These are phyloP conservation scores for Lodderomyces theae DNA, from an alignment of 1,139 yeast species.

Conservation along the genomic window DNA sequence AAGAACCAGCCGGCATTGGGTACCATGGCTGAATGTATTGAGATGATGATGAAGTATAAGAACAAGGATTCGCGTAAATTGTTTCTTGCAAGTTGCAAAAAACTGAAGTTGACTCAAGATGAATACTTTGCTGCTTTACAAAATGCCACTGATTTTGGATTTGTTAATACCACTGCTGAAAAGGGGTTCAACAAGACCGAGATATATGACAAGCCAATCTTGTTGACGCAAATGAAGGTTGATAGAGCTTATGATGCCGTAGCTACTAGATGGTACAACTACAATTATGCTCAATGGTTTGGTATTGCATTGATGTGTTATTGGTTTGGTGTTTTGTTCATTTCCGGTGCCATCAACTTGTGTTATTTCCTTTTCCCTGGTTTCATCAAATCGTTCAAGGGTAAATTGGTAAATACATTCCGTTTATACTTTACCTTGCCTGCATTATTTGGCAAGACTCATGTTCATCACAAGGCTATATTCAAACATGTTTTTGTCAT, in stretches of 20 bases:
- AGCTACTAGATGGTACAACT: conserved; percentile 38
- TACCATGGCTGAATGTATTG: conserved; percentile 36
- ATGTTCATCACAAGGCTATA: conserved; percentile 35
- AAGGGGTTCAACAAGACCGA: conserved; percentile 26
- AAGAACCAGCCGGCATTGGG: conserved; percentile 40
- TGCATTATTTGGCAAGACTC: conserved; percentile 42
- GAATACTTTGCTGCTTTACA: conserved; percentile 30
- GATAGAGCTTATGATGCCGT: conserved; percentile 36
- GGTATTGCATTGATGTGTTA: conserved; percentile 49
- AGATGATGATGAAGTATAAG: conserved; percentile 20
- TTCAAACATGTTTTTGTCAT: conserved; percentile 31
- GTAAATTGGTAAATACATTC: conserved; percentile 31
- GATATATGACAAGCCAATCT: conserved; percentile 31
- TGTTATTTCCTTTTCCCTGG: conserved; percentile 35
- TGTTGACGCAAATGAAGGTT: conserved; percentile 21
- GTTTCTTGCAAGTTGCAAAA: conserved; percentile 26
- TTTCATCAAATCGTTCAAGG: conserved; percentile 29
- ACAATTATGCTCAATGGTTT: conserved; percentile 45
- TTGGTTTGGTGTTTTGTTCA: conserved; percentile 42
- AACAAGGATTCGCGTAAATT: conserved; percentile 21
- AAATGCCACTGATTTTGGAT: conserved; percentile 34
- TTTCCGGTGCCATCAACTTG: conserved; percentile 43
- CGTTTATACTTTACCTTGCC: conserved; percentile 49
- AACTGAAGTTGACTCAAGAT: conserved; percentile 26
- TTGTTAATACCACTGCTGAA: conserved; percentile 25